These are phyloP conservation scores for Plantago coronopus DNA, from an alignment of 305 asterid species.

Conservation along the genomic window DNA sequence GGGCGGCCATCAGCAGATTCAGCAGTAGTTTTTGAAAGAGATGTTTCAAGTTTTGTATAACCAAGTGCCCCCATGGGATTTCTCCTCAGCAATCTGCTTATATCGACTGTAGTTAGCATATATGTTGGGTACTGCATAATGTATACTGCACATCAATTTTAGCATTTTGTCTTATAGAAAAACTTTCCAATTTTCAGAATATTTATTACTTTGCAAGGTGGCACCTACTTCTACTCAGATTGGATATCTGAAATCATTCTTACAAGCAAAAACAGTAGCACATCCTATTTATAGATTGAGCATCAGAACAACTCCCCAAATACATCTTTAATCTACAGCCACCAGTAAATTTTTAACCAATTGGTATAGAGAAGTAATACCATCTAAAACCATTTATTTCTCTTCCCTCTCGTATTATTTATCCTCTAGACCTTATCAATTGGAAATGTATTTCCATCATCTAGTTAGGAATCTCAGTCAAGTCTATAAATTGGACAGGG, in stretches of 20 bases:
- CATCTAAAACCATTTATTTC: background rate
- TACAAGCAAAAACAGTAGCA: conserved; percentile 10
- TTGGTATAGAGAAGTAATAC: background rate
- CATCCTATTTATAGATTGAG: conserved; percentile 17
- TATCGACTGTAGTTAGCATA: conserved; percentile 22
- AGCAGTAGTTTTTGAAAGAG: conserved; percentile 35
- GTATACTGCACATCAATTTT: conserved; percentile 7
- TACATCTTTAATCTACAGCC: conserved; percentile 3
- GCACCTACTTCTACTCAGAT: conserved; percentile 7
- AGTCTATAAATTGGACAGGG: background rate
- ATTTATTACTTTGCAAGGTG: conserved; percentile 1
- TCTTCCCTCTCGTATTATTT: background rate
- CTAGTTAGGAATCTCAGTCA: background rate
- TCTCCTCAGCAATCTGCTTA: conserved; percentile 86
- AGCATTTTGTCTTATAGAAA: background rate
- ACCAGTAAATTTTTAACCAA: background rate
- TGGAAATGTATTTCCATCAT: background rate
- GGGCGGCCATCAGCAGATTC: conserved; percentile 63
- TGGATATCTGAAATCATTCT: conserved; percentile 17
- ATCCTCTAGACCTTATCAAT: background rate
- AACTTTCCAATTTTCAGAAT: background rate
- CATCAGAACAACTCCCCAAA: conserved; percentile 10
- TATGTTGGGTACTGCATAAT: conserved; percentile 14
- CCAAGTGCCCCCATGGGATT: conserved; percentile 98
- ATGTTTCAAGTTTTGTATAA: conserved; percentile 52